Evolutionary conservation across 345 rosid genomes (phyloP), one percentile per base, ranked within the genome.

Genomic region (Populus davidiana): DNA sequence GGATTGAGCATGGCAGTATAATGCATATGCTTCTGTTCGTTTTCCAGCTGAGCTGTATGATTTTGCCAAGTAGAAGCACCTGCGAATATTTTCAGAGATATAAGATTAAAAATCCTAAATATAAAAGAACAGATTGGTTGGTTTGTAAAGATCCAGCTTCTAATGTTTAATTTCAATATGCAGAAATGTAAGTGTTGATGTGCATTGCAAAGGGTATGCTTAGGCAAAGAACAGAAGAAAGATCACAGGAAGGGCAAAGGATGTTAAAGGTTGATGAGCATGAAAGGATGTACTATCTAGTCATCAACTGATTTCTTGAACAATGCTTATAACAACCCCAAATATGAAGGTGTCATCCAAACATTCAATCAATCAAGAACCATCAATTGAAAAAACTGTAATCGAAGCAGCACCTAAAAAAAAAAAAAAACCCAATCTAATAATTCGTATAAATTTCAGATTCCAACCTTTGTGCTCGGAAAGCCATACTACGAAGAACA

Each of bases 21-120:
- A 84, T 56, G 89, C 86, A 54, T 90, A 96, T 64, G 99, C 97
- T 86, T 96, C 99, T 65, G 88, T 72, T 84, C 92, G 91, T 79
- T 96, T 96, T 56, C 95, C 97, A 79, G 97, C 97, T 82, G 90
- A 81, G 81, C 99, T 90, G 85, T 96, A 94, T 12, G 98, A 94
- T 78, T 80, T 89, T 64, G 97, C 98, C 84, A 96, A 84, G 86
- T 90, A 94, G 84, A 94, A 96, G 85, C 98, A 96, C 90, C 99
- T 96, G 91, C 66, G 35, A 78, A 78, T 70, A 78, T 75, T 72
- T 59, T 35, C 38, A 71, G 56, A 81, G 67, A 66, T 54, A 77
- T 31, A 66, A 74, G n/a, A 67, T 47, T 14, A 33, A 67, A 23
- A 12, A 17, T 4, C 10, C 7, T 25, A 79, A 67, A 41, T 14